Conservation (phyloP, 2,329 filamentous ascomycete genomes). For the Aspergillus sp. region DNA sequence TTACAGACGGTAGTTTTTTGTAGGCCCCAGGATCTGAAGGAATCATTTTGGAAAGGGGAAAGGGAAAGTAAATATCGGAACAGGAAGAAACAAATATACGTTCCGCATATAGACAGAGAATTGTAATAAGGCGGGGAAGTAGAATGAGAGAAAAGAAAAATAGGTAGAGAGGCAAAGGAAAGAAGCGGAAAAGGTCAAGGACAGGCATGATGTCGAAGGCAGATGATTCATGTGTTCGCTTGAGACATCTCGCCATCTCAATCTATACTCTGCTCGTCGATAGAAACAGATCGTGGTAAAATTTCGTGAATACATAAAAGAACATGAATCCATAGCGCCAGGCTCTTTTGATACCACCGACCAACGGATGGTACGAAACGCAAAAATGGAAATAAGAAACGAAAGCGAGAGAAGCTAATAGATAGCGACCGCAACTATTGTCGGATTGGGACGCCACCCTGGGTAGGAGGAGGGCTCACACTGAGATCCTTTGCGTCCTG, state of each 20-base stretch:
- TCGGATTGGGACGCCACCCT: slow-evolving; percentile 64
- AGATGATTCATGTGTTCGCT: not conserved
- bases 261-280: not conserved
- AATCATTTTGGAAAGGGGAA: not conserved
- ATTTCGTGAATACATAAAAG: slow-evolving; percentile 12
- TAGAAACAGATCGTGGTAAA: slow-evolving; percentile 3
- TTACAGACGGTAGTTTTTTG: not conserved
- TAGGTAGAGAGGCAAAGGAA: not conserved
- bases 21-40: not conserved
- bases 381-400: slow-evolving; percentile 8
- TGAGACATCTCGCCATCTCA: not conserved
- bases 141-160: not conserved
- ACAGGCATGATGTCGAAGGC: not conserved
- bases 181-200: not conserved
- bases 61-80: not conserved
- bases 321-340: slow-evolving; percentile 33
- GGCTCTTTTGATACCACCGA: slow-evolving; percentile 32
- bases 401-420: slow-evolving; percentile 2
- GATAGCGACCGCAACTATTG: slow-evolving; percentile 43
- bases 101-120: slow-evolving; percentile 18
- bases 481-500: slow-evolving; percentile 44
- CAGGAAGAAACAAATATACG: slow-evolving; percentile 7
- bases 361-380: slow-evolving; percentile 13
- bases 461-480: slow-evolving; percentile 45
- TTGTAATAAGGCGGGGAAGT: not conserved